phyloP scores from a whole-genome alignment of 2,329 filamentous ascomycete species.

The Botryotinia convoluta region DNA sequence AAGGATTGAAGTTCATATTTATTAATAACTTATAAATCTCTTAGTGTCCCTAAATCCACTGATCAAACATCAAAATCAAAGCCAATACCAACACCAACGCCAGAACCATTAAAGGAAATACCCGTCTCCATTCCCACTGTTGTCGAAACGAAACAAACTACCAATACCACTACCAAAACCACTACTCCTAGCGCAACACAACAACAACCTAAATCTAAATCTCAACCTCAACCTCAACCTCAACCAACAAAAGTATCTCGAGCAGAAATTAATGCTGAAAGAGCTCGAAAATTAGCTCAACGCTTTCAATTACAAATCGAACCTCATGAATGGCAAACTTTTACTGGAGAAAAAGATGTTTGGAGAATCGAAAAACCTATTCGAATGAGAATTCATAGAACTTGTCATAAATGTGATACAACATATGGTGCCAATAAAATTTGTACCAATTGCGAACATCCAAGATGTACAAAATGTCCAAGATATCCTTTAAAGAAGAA shows the following conservation, averaged over 20 bases:
- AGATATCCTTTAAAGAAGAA: constrained; percentile 60
- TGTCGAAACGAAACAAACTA: constrained; percentile 7
- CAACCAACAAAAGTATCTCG: constrained; percentile 30
- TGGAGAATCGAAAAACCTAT: constrained; percentile 70
- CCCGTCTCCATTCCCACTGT: constrained; percentile 3
- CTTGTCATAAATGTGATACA: constrained; percentile 77
- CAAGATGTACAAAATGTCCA: constrained; percentile 76
- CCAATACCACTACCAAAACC: not conserved
- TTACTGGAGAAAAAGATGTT: constrained; percentile 32
- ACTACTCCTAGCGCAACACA: constrained; percentile 14
- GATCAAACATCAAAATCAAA: not conserved
- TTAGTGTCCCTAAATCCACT: not conserved
- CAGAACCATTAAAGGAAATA: constrained; percentile 15
- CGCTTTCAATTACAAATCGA: constrained; percentile 41
- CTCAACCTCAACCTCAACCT: constrained; percentile 20
- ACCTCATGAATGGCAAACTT: constrained; percentile 34
- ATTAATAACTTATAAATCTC: not conserved
- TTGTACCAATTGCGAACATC: constrained; percentile 75
- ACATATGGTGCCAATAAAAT: constrained; percentile 70
- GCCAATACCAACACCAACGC: not conserved
- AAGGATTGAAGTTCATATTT: not conserved
- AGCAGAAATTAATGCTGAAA: constrained; percentile 35
- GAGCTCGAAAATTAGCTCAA: constrained; percentile 40
- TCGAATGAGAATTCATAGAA: constrained; percentile 73
- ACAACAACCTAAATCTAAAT: not conserved